These are phyloP conservation scores for Fraxinus excelsior DNA, from an alignment of 257 asterid species.

Conservation along the genomic window DNA sequence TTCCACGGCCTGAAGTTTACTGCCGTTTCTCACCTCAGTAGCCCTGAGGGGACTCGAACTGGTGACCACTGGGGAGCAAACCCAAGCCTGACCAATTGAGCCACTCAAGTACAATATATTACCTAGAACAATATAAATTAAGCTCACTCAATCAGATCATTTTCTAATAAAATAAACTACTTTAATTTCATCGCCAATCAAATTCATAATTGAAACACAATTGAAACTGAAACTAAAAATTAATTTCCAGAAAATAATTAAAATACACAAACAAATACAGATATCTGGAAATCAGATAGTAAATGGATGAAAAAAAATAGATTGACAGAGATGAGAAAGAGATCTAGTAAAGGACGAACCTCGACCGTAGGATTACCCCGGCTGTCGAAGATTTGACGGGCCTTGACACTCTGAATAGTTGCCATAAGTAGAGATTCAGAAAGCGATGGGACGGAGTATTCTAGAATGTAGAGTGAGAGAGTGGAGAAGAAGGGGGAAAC, in stretches of 20 bases:
- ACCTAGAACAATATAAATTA: not conserved
- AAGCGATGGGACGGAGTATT: not conserved
- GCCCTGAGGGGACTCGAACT: too few species aligned
- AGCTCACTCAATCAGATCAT: not conserved
- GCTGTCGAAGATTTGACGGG: constrained; percentile 91
- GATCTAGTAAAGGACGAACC: constrained; percentile 41
- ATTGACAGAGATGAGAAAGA: not conserved
- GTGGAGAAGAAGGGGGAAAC: not conserved
- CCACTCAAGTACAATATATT: not conserved
- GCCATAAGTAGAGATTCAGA: constrained; percentile 49
- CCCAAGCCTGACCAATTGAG: too few species aligned
- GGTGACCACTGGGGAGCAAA: too few species aligned
- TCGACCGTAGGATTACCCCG: constrained; percentile 89
- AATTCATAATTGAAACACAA: not conserved
- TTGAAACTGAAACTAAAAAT: not conserved
- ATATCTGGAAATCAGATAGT: not conserved
- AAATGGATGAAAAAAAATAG: not conserved
- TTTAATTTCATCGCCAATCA: not conserved
- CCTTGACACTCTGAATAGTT: constrained; percentile 56
- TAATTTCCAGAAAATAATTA: not conserved
- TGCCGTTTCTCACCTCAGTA: too few species aligned
- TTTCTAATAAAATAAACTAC: not conserved
- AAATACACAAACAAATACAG: not conserved
- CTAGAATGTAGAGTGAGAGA: not conserved
- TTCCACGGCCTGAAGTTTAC: too few species aligned